Evolutionary conservation across 768 basidiomycete genomes (phyloP), one percentile per base, ranked within the genome.

Genomic region (Chiua virens): DNA sequence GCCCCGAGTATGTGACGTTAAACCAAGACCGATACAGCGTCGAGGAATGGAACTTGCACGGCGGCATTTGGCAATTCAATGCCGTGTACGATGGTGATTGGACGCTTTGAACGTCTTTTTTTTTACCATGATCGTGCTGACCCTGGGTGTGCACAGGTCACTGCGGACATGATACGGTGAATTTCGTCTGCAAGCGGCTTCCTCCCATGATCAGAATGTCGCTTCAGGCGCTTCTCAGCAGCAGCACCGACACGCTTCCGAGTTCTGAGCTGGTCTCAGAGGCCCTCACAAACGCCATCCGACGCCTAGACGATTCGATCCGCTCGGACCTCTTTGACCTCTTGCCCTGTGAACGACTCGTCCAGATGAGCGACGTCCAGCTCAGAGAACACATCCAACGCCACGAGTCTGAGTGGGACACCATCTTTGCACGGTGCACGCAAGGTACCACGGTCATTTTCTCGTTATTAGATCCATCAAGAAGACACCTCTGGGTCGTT

Each of bases 131-230:
- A 56, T 30, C 42, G 13, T 69, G 35, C 44, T 65, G 46, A 67
- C 42, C 45, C 45, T 52, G 30, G 10, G 27, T 20, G n/a, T 41
- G 28, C 50, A 28, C 51, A 80, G 79, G 79, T 45, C 79, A 81
- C 49, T 74, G 73, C 42, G 76, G 78, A 50, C 71, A 75, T 53
- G 66, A 77, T 35, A 77, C 76, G 5, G 79, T 79, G 22, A 71
- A 79, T 55, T 71, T 75, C 46, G 74, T 72, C 41, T 68, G 68
- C 45, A 64, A 63, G 52, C 64, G 62, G 27, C 70, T 81, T 8
- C 76, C 79, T 18, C 55, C 54, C n/a, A 66, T 73, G 58, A 61
- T 81, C 44, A 71, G 60, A 54, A 61, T 53, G 47, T 68, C 72
- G 47, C 70, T 80, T 46, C 71, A 71, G 36, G 59, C 66, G 34